These are phyloP conservation scores for Trichosporon coremiiforme DNA, from an alignment of 1,284 basidiomycete genomes.

Conservation along the genomic window DNA sequence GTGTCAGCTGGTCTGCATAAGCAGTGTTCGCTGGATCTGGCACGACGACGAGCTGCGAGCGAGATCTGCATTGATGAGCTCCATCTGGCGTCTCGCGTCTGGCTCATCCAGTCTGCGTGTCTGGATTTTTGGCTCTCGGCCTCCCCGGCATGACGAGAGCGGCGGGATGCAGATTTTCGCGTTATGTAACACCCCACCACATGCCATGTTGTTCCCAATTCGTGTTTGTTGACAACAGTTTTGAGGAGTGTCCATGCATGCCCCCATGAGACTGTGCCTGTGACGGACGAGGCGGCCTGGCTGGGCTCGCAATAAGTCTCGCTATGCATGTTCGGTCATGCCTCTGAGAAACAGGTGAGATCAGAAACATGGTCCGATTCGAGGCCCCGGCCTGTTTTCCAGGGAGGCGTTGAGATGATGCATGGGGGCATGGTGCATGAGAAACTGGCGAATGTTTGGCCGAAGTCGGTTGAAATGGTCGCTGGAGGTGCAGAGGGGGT, in stretches of 20 bases:
- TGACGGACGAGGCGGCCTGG: not conserved
- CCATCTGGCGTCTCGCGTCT: no score
- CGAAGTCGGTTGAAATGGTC: not conserved
- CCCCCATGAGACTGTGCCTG: not conserved
- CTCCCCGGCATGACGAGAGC: not conserved
- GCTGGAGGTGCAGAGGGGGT: no score
- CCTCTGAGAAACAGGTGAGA: no score
- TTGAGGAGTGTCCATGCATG: not conserved
- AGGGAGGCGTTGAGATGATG: no score
- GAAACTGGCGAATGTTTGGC: not conserved
- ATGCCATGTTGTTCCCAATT: not conserved
- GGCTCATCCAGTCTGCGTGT: no score
- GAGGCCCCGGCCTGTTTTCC: not conserved
- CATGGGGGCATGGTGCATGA: not conserved
- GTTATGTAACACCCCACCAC: not conserved
- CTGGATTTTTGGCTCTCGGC: no score
- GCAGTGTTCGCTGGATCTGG: no score
- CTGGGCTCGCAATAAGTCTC: no score
- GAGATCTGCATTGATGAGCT: no score
- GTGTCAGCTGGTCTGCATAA: no score
- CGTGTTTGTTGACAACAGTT: no score
- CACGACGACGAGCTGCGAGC: no score
- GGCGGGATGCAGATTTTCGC: not conserved
- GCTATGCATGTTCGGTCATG: not conserved
- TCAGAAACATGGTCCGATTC: not conserved